Base-by-base conservation (phyloP, 2,329 filamentous ascomycete species). In the Cladosporium oxysporum region DNA sequence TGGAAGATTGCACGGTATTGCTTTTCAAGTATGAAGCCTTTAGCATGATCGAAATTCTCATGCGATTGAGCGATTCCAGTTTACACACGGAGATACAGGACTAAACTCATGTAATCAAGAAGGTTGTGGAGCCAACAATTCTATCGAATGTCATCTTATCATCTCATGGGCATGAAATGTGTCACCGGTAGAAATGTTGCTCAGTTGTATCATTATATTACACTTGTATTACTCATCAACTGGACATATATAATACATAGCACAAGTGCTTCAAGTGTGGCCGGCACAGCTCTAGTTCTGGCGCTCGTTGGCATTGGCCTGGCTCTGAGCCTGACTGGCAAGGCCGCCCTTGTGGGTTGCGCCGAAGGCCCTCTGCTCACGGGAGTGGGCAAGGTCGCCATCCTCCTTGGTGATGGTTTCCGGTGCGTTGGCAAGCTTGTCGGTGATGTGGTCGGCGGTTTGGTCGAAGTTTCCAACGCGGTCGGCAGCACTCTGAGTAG, bases 371-470 rank as follows among this genome's bases (percentile, higher is more conserved):
- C 72, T 73, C 52, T 72, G 70, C 66, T 79, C 75, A 18, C 73
- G 73, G 41, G 71, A 71, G 52, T 75, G 72, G 16, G 76, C 64
- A 26, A 73, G 53, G 50, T 75, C 70, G 11, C 71, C 73, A 52
- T 79, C 78, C 5, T 75, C 72, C 66, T 75, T 74, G 4, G 74
- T 76, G 60, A 77, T 68, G n/a, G 69, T 66, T 57, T 73, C 72
- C 2, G 75, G 74, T 41, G 74, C 72, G 11, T 71, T 69, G 16
- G 74, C 73, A 49, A 78, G 69, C 71, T 78, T 79, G 31, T 73
- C 55, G 33, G 68, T 72, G 44, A 78, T 70, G 7, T 71, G 62
- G 26, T 69, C 70, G 26, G 75, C 72, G 3, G 69, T 74, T n/a
- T 75, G 64, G 57, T 76, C 69, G 55, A 74, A 72, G 64, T 78